Evolutionary conservation across 441 rosid genomes (phyloP), one percentile per base, ranked within the genome.

Genomic region (Macaranga tanarius): DNA sequence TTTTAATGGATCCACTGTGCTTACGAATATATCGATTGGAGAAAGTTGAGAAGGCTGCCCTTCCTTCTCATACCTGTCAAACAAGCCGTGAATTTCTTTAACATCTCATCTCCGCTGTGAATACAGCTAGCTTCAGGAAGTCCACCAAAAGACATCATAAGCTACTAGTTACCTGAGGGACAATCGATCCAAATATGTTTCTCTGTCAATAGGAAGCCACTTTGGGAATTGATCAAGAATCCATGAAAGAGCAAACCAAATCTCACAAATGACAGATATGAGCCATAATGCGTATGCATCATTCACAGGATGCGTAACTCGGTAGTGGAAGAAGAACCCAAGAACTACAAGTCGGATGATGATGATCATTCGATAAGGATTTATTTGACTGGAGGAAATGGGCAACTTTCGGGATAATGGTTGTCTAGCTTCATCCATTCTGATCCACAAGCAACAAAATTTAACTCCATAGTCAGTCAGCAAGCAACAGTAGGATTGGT

Each of bases 381-480:
- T 87, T 72, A 87, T 80, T 73, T 79, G 86, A 77, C 86, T 80
- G 19, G 88, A 77, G 25, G 84, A 65, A 67, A 87, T 71, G 1
- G 81, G 84, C 28, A 82, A 16, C 75, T 85, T 87, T 62, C 88
- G 73, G 22, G 88, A 85, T 74, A 87, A 52, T 22, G 88, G 90
- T 65, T 85, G 90, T 62, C 87, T 87, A 22, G 79, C 88, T 73
- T 83, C 90, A 44, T 87, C 88, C 81, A 75, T 87, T 73, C 88
- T 87, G 80, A 70, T 77, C 48, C 74, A 75, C 45, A 65, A 57
- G 52, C 42, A 73, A 70, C 40, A 67, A 70, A 72, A 20, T n/a
- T 59, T 45, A 67, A 62, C 57, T 51, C 59, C 62, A 58, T 42
- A 34, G 38, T 34, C 38, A 34, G 38, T 34, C 38, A 34, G 34